phyloP scores from a whole-genome alignment of 2,329 filamentous ascomycete genomes.

The Xylogone sp. region DNA sequence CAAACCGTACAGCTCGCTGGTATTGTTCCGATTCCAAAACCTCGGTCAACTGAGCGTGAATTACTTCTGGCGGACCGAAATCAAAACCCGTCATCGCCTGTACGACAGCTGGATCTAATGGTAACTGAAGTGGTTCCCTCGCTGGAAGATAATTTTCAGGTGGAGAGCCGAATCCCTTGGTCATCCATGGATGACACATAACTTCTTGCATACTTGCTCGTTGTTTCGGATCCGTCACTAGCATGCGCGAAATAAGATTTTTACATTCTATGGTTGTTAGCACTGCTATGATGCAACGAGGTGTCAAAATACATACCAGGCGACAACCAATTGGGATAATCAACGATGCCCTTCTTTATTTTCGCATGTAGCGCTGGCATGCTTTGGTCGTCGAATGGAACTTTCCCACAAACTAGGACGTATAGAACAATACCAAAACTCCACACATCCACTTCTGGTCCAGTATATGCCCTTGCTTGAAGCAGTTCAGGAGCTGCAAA shows the following conservation, averaged over 20 bases:
- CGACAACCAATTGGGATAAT: constrained; percentile 92
- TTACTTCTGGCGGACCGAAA: constrained; percentile 83
- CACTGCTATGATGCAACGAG: constrained; percentile 1
- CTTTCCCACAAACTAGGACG: constrained; percentile 94
- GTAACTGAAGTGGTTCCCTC: constrained; percentile 80
- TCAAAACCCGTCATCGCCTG: constrained; percentile 97
- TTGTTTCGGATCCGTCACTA: constrained; percentile 88
- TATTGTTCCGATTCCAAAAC: constrained; percentile 95
- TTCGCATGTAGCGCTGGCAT: constrained; percentile 98
- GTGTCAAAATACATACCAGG: constrained; percentile 61
- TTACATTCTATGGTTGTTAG: constrained; percentile 72
- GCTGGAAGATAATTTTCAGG: constrained; percentile 85
- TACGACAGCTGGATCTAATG: constrained; percentile 78
- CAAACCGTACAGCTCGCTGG: constrained; percentile 72
- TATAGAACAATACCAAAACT: constrained; percentile 98
- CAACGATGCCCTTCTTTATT: constrained; percentile 94
- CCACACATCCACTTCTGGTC: constrained; percentile 96
- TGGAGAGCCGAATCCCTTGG: constrained; percentile 79
- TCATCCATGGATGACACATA: constrained; percentile 93
- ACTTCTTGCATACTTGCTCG: constrained; percentile 87
- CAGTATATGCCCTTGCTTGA: constrained; percentile 90
- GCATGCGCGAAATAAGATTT: constrained; percentile 87
- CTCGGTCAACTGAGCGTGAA: constrained; percentile 75
- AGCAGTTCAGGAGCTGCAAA: constrained; percentile 94
- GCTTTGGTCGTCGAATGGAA: constrained; percentile 97